phyloP scores from a whole-genome alignment of 352 stramenopile species.

The Globisporangium okanoganense region DNA sequence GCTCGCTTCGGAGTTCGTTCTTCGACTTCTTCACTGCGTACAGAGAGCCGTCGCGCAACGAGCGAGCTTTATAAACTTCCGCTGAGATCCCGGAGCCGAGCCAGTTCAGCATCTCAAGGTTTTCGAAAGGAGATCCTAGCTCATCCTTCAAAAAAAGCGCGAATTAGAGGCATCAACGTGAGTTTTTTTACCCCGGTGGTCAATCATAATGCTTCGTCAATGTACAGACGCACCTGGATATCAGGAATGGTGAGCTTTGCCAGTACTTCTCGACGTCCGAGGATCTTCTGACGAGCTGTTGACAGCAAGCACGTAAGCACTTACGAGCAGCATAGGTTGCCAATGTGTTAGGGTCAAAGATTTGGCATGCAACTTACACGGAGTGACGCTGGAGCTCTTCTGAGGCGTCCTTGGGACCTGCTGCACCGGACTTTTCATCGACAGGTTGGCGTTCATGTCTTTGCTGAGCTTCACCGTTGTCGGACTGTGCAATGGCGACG shows the following conservation, averaged over 20 bases:
- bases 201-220: too few relatives aligned
- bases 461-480: conserved; percentile 30
- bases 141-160: conserved; percentile 2
- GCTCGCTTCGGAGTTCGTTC: conserved; percentile 63
- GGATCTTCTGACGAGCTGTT: conserved; percentile 14
- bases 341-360: not conserved
- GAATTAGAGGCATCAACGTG: not conserved
- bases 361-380: conserved; percentile 4
- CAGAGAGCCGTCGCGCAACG: conserved; percentile 24
- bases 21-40: conserved; percentile 86
- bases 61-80: conserved; percentile 64
- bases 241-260: conserved; percentile 21
- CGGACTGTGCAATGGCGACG: conserved; percentile 35
- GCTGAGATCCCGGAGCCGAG: conserved; percentile 67
- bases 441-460: conserved; percentile 33
- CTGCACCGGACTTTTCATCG: conserved; percentile 31
- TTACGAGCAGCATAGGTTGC: too few relatives aligned
- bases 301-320: not conserved
- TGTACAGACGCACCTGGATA: conserved; percentile 20
- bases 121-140: conserved; percentile 32
- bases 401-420: conserved; percentile 3
- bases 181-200: too few relatives aligned
- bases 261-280: conserved; percentile 25
- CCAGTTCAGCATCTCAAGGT: conserved; percentile 51
- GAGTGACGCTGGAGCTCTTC: conserved; percentile 7